A percentile compares a stretch with the other conserved stretches of the same genome.
Evolutionary conservation across 306 rosid genomes (phyloP).

Genomic region (Geum urbanum): DNA sequence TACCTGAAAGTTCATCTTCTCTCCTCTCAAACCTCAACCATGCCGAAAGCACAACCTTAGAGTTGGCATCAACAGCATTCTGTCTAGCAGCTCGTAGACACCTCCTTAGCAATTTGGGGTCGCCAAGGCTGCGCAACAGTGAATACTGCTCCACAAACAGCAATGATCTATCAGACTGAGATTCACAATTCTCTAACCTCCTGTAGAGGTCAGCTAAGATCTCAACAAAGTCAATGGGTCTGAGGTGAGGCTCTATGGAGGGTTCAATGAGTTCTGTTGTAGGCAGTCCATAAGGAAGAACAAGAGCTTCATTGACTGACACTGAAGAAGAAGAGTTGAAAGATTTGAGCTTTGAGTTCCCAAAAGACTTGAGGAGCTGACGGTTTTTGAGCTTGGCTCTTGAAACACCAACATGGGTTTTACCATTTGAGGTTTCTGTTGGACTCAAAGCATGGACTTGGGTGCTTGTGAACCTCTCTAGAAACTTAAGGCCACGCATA

Average conservation of each 20-base stretch:
- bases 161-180: slow-evolving; percentile 40
- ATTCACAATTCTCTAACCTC: slow-evolving; percentile 39
- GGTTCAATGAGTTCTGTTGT: slow-evolving; percentile 59
- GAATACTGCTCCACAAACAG: slow-evolving; percentile 56
- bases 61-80: slow-evolving; percentile 52
- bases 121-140: slow-evolving; percentile 49
- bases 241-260: slow-evolving; percentile 54
- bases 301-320: slow-evolving; percentile 35
- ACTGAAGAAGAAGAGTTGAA: slow-evolving; percentile 30
- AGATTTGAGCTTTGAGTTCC: slow-evolving; percentile 56
- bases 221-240: slow-evolving; percentile 51
- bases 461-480: slow-evolving; percentile 57
- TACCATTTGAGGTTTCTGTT: slow-evolving; percentile 36
- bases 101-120: slow-evolving; percentile 61
- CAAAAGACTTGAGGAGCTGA: slow-evolving; percentile 40
- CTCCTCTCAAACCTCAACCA: slow-evolving; percentile 78
- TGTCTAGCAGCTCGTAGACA: slow-evolving; percentile 56
- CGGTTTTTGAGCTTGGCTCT: slow-evolving; percentile 37
- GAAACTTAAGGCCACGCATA: slow-evolving; percentile 63
- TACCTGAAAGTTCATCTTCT: slow-evolving; percentile 67
- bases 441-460: slow-evolving; percentile 73
- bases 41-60: slow-evolving; percentile 71
- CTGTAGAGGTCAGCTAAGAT: slow-evolving; percentile 52
- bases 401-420: slow-evolving; percentile 22
- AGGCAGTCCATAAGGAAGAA: slow-evolving; percentile 50